Base-by-base conservation (phyloP, 169 alveolate species). In the Toxoplasma gondii region DNA sequence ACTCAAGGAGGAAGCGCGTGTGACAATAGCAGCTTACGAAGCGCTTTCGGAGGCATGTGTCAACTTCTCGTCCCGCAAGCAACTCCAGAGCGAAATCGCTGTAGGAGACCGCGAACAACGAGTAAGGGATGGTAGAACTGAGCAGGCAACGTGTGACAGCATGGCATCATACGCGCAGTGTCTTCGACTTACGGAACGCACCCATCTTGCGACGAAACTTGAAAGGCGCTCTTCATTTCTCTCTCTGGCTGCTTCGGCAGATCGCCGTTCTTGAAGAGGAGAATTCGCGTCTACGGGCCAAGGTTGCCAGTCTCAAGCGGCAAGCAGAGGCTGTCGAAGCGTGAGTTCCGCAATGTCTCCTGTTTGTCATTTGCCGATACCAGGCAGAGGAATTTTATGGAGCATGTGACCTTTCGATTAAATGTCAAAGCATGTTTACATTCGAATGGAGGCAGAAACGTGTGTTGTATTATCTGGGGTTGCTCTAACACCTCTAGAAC, bases 21-120 rank as follows among this genome's bases (percentile, higher is more conserved):
- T 93, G 69, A 93, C 95, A 0, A 93, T 93, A 49, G 90, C 93
- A 1, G 95, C 95, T 41, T 70, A 86, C 16, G 95, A 93, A 41
- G 93, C 91, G 1, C 95, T 93, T 16, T 69, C 93, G 31, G 81
- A 87, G 38, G 91, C 93, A 10, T 87, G 91, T 39, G 80, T 93
- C 44, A 38, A 49, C 43, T 93, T 87, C 45, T 87, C 93, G n/a
- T 84, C 91, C n/a, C 95, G 90, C 78, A 93, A 93, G 74, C 95
- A 93, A 54, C 44, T 93, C 43, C 95, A 87, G 67, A 93, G 95
- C 93, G 70, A 93, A 29, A 16, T 82, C 7, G 54, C 90, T 82
- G 90, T 41, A 34, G 90, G 90, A 39, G 67, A 44, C 41, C 67
- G 90, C 39, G 90, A 82, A 82, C 49, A 82, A 24, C 69, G 41